Base-by-base conservation (phyloP, 345 rosid species). In the Populus tremula region DNA sequence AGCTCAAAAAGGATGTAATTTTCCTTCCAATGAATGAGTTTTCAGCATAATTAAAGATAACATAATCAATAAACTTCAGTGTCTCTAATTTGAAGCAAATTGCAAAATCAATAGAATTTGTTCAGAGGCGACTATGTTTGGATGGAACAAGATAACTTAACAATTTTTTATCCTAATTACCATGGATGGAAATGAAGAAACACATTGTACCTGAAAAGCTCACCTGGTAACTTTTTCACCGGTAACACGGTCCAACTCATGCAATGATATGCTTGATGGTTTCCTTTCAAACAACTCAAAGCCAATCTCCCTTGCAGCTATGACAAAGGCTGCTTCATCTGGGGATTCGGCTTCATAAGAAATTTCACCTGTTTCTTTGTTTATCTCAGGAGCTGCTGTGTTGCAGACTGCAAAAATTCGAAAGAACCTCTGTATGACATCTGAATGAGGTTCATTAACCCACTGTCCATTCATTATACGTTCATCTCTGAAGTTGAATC, bases 281-380 rank as follows among this genome's bases (percentile, higher is more conserved):
- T 82, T 86, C 87, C 98, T 89, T 43, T 67, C 47, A 78, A 84
- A 89, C 78, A 95, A 88, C 74, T 90, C 86, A 79, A 95, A 95
- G 43, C 98, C 99, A 76, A 93, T 23, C 87, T 92, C 97, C 80
- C 91, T 79, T 14, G 99, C 90, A 79, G 99, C 93, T 63, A 86
- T 77, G 38, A 93, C 96, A 88, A 95, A 93, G 72, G 99, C 94
- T 7, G 90, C 91, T 80, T 95, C 99, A 75, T 95, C 99, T 0
- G 88, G 90, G 54, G 98, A 95, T 84, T 95, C 99, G 8, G 96
- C 97, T 87, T 93, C 98, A 71, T 92, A 95, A 36, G 81, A 81
- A 61, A 88, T 85, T 49, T 88, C 89, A 72, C 85, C 87, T 2
- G 88, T 75, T 29, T 79, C 82, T 53, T 36, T 25, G 23, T 85